Evolutionary conservation across 2,329 filamentous ascomycete genomes (phyloP).

Genomic region (Monosporascus sp.): DNA sequence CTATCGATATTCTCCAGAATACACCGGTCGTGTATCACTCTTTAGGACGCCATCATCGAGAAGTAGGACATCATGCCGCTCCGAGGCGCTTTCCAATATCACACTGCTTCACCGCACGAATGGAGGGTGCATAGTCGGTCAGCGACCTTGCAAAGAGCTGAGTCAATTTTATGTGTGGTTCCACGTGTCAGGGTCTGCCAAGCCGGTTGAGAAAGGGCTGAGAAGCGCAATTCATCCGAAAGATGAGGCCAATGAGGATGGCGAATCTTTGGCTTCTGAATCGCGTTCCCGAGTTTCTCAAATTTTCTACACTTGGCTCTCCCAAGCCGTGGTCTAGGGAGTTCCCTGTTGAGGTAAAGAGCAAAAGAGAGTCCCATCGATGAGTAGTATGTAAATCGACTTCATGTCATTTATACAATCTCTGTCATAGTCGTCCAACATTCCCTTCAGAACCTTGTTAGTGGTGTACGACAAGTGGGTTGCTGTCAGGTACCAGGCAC

Average conservation of each 20-base stretch:
- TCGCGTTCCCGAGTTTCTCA: too few relatives aligned
- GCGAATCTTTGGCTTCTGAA: background rate
- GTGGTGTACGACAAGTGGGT: slow-evolving; percentile 15
- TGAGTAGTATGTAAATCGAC: too few relatives aligned
- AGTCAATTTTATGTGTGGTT: background rate
- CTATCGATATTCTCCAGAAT: background rate
- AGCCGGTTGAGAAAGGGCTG: background rate
- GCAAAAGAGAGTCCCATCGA: too few relatives aligned
- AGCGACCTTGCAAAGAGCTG: background rate
- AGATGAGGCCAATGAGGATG: slow-evolving; percentile 6
- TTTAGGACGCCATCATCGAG: too few relatives aligned
- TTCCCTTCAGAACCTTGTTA: slow-evolving; percentile 3
- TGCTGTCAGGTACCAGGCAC: slow-evolving; percentile 23
- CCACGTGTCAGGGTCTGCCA: background rate
- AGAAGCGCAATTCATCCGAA: background rate
- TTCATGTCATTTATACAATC: background rate
- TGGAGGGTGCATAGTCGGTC: background rate
- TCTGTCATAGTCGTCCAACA: background rate
- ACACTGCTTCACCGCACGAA: background rate
- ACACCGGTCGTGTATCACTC: too few relatives aligned
- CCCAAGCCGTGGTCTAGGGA: too few relatives aligned
- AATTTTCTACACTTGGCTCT: too few relatives aligned
- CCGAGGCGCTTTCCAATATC: background rate
- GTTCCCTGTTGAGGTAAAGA: too few relatives aligned
- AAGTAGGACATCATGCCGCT: background rate